These are phyloP conservation scores for Colletotrichum tamarilloi DNA, from an alignment of 2,329 filamentous ascomycete species.

Conservation along the genomic window DNA sequence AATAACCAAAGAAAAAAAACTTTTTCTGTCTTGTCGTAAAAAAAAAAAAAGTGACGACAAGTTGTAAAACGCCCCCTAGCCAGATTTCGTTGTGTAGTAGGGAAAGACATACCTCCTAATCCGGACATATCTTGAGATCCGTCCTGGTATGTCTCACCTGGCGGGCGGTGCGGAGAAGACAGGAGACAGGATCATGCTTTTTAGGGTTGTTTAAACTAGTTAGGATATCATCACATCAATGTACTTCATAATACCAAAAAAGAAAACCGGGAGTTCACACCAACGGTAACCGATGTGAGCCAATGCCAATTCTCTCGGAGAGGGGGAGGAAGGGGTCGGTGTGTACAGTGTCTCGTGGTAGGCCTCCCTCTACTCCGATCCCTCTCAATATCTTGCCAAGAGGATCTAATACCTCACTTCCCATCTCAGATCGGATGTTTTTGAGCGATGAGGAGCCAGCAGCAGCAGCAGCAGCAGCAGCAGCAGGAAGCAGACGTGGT, in stretches of 20 bases:
- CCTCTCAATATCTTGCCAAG: not conserved
- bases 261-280: not conserved
- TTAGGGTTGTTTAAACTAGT: too few species aligned
- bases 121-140: constrained; percentile 24
- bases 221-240: constrained; percentile 13
- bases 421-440: not conserved
- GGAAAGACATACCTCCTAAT: constrained; percentile 15
- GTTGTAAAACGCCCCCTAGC: not conserved
- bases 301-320: not conserved
- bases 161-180: not conserved
- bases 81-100: not conserved
- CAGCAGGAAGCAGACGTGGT: too few species aligned
- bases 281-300: not conserved
- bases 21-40: not conserved
- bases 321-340: too few species aligned
- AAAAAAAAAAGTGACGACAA: not conserved
- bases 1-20: not conserved
- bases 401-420: not conserved
- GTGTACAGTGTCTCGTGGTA: not conserved
- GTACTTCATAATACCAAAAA: constrained; percentile 12
- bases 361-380: not conserved
- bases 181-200: not conserved
- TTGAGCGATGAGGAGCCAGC: constrained; percentile 12
- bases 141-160: constrained; percentile 2
- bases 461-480: not conserved